Evolutionary conservation across 2,329 filamentous ascomycete species (phyloP).

Genomic region (Stemphylium beticola): DNA sequence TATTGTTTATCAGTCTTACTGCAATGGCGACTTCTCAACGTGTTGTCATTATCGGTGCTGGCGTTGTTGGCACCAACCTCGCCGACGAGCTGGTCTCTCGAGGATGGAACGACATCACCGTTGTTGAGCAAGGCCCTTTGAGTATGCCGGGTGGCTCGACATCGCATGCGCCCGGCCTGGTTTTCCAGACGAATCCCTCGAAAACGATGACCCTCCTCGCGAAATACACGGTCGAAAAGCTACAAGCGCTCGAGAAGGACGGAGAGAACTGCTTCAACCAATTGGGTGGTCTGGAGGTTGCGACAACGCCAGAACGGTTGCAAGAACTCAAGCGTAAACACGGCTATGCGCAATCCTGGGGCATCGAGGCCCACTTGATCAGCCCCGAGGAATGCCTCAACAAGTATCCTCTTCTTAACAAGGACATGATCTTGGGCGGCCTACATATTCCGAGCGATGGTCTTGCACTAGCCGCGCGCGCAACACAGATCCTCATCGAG

Average conservation of each 20-base stretch:
- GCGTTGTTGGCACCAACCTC: conserved; percentile 68
- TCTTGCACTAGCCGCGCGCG: conserved; percentile 65
- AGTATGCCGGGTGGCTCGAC: conserved; percentile 69
- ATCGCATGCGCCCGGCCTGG: conserved; percentile 68
- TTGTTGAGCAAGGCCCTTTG: conserved; percentile 68
- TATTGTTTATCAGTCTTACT: conserved; percentile 1
- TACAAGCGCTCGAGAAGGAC: conserved; percentile 57
- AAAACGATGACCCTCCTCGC: conserved; percentile 66
- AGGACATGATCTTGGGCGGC: conserved; percentile 62
- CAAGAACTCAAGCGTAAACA: conserved; percentile 68
- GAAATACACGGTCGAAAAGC: conserved; percentile 67
- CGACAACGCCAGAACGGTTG: conserved; percentile 64
- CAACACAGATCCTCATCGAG: conserved; percentile 66
- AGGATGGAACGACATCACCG: conserved; percentile 69
- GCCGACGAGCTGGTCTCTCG: conserved; percentile 68
- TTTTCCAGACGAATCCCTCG: conserved; percentile 67
- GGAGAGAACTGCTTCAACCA: conserved; percentile 64
- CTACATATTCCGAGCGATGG: conserved; percentile 67
- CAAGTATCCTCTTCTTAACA: conserved; percentile 62
- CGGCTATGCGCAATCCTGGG: conserved; percentile 67
- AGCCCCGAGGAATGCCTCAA: conserved; percentile 59
- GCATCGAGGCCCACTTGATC: conserved; percentile 62
- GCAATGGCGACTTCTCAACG: conserved; percentile 42
- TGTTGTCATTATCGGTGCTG: conserved; percentile 60
- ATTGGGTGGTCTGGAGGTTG: conserved; percentile 67